phyloP scores from a whole-genome alignment of 2,329 filamentous ascomycete genomes.

The Huntiella bhutanensis region DNA sequence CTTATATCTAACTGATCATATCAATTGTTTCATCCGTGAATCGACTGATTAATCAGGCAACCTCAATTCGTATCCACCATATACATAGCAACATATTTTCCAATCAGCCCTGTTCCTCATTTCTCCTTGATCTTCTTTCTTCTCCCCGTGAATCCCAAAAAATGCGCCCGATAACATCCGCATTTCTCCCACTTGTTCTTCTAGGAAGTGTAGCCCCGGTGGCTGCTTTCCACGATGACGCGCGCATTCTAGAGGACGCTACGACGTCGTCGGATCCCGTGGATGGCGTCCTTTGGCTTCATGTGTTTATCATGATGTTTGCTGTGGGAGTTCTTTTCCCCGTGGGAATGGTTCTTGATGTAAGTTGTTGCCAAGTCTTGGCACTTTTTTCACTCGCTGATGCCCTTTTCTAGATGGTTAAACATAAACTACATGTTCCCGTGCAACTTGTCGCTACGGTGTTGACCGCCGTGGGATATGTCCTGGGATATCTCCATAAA shows the following conservation, averaged over 20 bases:
- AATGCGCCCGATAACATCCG: no score
- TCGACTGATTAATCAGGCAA: no score
- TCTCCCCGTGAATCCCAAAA: no score
- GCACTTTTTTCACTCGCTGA: neutral
- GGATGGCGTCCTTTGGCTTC: constrained; percentile 76
- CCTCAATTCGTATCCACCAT: no score
- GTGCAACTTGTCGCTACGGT: constrained; percentile 57
- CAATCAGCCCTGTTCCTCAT: no score
- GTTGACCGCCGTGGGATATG: constrained; percentile 68
- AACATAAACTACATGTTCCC: constrained; percentile 87
- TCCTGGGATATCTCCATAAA: constrained; percentile 77
- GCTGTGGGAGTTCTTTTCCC: constrained; percentile 88
- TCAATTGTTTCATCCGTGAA: no score
- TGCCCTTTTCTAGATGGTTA: constrained; percentile 44
- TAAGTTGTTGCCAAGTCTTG: constrained; percentile 25
- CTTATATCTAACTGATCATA: no score
- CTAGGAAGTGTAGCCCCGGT: no score
- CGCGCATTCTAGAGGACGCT: constrained; percentile 9
- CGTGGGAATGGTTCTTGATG: constrained; percentile 83
- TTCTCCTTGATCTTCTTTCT: no score
- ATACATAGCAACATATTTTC: no score
- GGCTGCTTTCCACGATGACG: constrained; percentile 9
- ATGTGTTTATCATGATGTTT: constrained; percentile 74
- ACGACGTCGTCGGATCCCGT: constrained; percentile 8
- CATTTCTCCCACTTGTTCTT: no score